These are phyloP conservation scores for Emericellopsis cladophorae DNA, from an alignment of 2,329 filamentous ascomycete species.

Conservation along the genomic window DNA sequence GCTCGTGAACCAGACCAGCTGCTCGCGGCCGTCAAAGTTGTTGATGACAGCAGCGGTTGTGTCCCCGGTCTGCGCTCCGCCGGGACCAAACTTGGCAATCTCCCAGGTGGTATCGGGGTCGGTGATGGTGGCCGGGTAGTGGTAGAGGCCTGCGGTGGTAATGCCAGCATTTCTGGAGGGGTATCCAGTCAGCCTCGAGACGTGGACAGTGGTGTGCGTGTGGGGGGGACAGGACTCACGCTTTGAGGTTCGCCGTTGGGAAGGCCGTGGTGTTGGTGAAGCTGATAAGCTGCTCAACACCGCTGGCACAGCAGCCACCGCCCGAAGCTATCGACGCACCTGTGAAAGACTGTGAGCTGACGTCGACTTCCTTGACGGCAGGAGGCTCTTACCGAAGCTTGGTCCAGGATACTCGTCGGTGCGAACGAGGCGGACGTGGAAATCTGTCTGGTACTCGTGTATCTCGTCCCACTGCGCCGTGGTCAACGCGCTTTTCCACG, in stretches of 20 bases:
- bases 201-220: background rate
- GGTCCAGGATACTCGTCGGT: conserved; percentile 42
- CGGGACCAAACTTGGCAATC: conserved; percentile 38
- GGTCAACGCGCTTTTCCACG: conserved; percentile 40
- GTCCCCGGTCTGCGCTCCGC: conserved; percentile 20
- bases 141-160: conserved; percentile 39
- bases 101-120: conserved; percentile 38
- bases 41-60: conserved; percentile 48
- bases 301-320: conserved; percentile 30
- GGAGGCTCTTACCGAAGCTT: conserved; percentile 27
- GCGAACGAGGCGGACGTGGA: conserved; percentile 48
- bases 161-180: conserved; percentile 30
- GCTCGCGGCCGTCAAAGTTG: conserved; percentile 39
- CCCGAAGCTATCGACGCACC: conserved; percentile 4
- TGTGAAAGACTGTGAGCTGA: background rate
- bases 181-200: conserved; percentile 1
- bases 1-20: conserved; percentile 48
- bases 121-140: conserved; percentile 43
- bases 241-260: conserved; percentile 38
- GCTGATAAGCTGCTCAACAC: conserved; percentile 36
- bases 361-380: background rate
- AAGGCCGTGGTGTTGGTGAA: conserved; percentile 42
- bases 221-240: conserved; percentile 9
- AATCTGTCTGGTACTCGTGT: conserved; percentile 43
- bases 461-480: conserved; percentile 40